Conservation (phyloP, 352 stramenopile species). For the Pythium coloratum region DNA sequence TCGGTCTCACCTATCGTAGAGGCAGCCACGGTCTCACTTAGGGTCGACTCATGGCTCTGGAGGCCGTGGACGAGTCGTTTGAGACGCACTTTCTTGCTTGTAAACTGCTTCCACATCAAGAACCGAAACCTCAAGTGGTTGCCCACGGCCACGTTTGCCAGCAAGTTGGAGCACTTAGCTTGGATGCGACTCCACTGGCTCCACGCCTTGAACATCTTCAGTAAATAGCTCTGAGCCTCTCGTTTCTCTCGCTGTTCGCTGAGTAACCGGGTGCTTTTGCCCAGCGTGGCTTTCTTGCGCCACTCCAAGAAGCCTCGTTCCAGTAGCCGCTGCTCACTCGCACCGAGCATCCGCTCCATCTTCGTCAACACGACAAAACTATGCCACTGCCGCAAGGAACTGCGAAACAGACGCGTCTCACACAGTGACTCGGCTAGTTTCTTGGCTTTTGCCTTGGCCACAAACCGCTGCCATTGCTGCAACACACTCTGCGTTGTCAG, state of each 20-base stretch:
- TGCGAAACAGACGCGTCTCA: slow-evolving; percentile 4
- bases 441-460: slow-evolving; percentile 16
- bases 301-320: slow-evolving; percentile 43
- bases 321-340: slow-evolving; percentile 24
- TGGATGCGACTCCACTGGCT: slow-evolving; percentile 31
- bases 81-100: slow-evolving; percentile 30
- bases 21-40: background rate
- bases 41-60: background rate
- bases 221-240: background rate
- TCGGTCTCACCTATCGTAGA: background rate
- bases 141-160: slow-evolving; percentile 36
- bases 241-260: slow-evolving; percentile 10
- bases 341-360: slow-evolving; percentile 50
- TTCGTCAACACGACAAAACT: slow-evolving; percentile 47
- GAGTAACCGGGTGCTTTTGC: slow-evolving; percentile 30
- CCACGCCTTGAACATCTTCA: slow-evolving; percentile 37
- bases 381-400: slow-evolving; percentile 36
- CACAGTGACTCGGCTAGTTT: slow-evolving; percentile 18
- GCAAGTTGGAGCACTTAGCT: slow-evolving; percentile 33
- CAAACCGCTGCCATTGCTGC: slow-evolving; percentile 31
- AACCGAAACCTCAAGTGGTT: slow-evolving; percentile 53
- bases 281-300: slow-evolving; percentile 34
- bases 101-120: slow-evolving; percentile 50
- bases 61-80: slow-evolving; percentile 18
- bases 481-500: slow-evolving; percentile 36